Evolutionary conservation across 768 basidiomycete species (phyloP), one percentile per base, ranked within the genome.

Genomic region (Suillus spraguei): DNA sequence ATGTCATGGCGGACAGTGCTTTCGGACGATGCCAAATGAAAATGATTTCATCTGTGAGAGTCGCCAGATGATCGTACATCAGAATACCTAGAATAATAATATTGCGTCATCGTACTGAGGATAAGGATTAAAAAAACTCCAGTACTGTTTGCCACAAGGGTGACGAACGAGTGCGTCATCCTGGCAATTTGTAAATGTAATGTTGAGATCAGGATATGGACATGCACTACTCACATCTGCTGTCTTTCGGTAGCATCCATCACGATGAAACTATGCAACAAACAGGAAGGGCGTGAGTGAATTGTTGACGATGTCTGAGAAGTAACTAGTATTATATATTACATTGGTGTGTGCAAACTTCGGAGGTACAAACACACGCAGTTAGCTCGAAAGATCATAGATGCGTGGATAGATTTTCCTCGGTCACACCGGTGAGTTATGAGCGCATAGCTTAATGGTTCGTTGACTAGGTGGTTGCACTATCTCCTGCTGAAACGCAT

Each of bases 11-110:
- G 63, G 81, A 79, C 14, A 65, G 59, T 0, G 71, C 75, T 60
- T 78, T 79, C 1, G 77, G 78, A 53, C 76, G 73, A 60, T 70
- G 71, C 85, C 85, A 86, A 4, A 86, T 67, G 59, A 77, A 76
- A 20, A 70, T 66, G 38, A 83, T 68, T 66, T 85, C 84, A 24
- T 69, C 68, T 28, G 66, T 60, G 33, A 76, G 66, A 5, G 76
- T 77, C 41, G 73, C 53, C 39, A 71, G 4, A 60, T 69, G 68
- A 67, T 77, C 75, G 64, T 76, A 77, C 38, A 70, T 68, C 42
- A 76, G 59, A 0, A 76, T 32, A 11, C 65, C 76, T 77, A 64
- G n/a, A 35, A 22, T n/a, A n/a, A n/a, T n/a, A n/a, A n/a, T 17
- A 22, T 17, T 5, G 11, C 42, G 28, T 35, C 16, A 56, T 24